Base-by-base conservation (phyloP, 1,284 basidiomycete species). In the Apiotrichum porosum region DNA sequence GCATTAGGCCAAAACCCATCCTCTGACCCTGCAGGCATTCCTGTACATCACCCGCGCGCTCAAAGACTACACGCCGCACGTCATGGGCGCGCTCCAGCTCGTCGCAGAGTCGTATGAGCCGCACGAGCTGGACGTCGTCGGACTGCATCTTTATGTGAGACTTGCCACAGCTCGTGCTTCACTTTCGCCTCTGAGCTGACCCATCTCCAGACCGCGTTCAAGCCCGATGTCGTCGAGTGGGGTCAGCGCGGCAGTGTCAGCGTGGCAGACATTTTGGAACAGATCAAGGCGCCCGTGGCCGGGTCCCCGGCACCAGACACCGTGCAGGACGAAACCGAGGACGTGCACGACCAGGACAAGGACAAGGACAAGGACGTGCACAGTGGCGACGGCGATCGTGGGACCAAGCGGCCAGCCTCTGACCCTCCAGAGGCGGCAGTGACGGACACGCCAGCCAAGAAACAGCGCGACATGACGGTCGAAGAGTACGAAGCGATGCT, bases 11-110 rank as follows among this genome's bases (percentile, higher is more conserved):
- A n/a, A n/a, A n/a, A n/a, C n/a, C n/a, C n/a, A n/a, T n/a, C n/a
- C n/a, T n/a, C n/a, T n/a, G n/a, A n/a, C n/a, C n/a, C 45, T 2
- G 0, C 39, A 74, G 42, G 86, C 88, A 3, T 91, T 83, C 63
- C 78, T 81, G 0, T 95, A 94, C 69, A 84, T 94, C 53, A 82
- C 83, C n/a, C 81, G 82, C 18, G 78, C 86, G 2, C 81, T 93
- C 60, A 79, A 82, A 47, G 85, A 88, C 65, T 85, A 83, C 4
- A 80, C 83, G 8, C 82, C 86, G 1, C 75, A 82, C 57, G 76
- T 92, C 31, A 71, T 91, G 10, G 89, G 90, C n/a, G 83, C 89
- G 2, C 74, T 94, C 63, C 81, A 82, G 45, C 76, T 93, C 15
- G 78, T 94, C 22, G 86, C 86, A 1, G 73, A 79, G 30, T 85